Evolutionary conservation across 164 flowering plant species (phyloP).

Genomic region (Nelumbo lutea): DNA sequence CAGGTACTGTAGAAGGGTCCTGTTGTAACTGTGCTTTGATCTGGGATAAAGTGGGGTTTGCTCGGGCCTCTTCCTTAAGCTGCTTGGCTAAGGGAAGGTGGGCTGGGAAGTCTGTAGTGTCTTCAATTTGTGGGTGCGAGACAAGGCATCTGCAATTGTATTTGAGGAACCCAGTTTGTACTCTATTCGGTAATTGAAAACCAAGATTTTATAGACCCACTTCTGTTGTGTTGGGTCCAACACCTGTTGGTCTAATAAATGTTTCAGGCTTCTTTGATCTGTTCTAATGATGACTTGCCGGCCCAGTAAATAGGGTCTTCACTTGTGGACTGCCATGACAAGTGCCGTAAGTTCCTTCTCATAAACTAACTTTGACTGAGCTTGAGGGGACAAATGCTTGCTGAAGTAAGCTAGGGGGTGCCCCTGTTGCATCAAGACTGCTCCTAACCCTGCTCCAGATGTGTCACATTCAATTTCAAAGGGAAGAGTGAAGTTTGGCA

Average conservation of each 20-base stretch:
- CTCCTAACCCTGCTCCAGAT: background rate
- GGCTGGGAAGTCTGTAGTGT: background rate
- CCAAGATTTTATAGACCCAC: background rate
- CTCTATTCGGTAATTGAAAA: background rate
- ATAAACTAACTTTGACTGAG: background rate
- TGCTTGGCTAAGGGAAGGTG: background rate
- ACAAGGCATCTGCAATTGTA: background rate
- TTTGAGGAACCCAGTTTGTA: background rate
- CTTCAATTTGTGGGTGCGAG: background rate
- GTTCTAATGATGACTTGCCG: background rate
- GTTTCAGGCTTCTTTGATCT: background rate
- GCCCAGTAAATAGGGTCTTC: background rate
- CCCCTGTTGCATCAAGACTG: background rate
- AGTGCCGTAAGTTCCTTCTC: background rate
- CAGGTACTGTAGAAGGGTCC: too few relatives aligned
- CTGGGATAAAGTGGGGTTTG: background rate
- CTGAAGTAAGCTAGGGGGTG: background rate
- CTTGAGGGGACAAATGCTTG: background rate
- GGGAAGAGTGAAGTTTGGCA: background rate
- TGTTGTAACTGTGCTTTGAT: too few relatives aligned
- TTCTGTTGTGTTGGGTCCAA: background rate
- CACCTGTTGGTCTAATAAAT: background rate
- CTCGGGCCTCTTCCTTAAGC: background rate
- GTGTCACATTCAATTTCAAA: background rate
- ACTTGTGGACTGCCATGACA: background rate